Evolutionary conservation across 176 grass and related monocot species (phyloP).

Genomic region (Eremochloa ophiuroides): DNA sequence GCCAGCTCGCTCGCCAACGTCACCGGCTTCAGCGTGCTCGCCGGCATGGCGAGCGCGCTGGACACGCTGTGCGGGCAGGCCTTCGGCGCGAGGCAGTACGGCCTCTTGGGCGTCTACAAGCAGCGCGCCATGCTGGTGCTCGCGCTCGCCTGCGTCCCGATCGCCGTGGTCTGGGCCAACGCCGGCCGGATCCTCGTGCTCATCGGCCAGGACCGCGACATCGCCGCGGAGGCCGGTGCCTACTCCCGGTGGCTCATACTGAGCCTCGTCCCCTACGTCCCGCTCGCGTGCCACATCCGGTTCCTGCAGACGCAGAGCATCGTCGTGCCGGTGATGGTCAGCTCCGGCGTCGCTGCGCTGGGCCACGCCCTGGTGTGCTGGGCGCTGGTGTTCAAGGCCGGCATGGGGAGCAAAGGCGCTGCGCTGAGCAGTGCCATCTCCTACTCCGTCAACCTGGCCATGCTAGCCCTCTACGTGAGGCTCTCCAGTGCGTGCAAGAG

Average conservation of each 20-base stretch:
- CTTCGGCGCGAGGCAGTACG: conserved; percentile 37
- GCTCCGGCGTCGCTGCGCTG: background rate
- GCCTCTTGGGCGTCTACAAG: background rate
- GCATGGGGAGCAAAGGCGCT: background rate
- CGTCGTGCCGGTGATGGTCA: conserved; percentile 28
- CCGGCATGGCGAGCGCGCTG: conserved; percentile 48
- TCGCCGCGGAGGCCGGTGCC: conserved; percentile 58
- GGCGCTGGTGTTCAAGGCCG: background rate
- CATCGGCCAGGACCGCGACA: conserved; percentile 47
- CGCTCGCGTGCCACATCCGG: conserved; percentile 52
- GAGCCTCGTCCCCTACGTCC: conserved; percentile 51
- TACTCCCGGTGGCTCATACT: conserved; percentile 66
- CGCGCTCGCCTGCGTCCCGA: background rate
- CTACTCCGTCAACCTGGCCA: background rate
- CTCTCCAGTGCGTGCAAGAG: background rate
- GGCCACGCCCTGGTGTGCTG: background rate
- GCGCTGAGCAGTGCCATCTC: background rate
- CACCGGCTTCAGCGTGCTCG: conserved; percentile 2
- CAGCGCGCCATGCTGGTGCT: conserved; percentile 1
- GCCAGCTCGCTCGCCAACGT: conserved; percentile 2
- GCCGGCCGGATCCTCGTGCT: background rate
- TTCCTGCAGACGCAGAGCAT: conserved; percentile 47
- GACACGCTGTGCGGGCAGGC: conserved; percentile 58
- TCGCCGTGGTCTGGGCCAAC: background rate
- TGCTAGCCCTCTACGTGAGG: background rate